These are phyloP conservation scores for Dactylellina haptotyla DNA, from an alignment of 2,329 filamentous ascomycete species.

Conservation along the genomic window DNA sequence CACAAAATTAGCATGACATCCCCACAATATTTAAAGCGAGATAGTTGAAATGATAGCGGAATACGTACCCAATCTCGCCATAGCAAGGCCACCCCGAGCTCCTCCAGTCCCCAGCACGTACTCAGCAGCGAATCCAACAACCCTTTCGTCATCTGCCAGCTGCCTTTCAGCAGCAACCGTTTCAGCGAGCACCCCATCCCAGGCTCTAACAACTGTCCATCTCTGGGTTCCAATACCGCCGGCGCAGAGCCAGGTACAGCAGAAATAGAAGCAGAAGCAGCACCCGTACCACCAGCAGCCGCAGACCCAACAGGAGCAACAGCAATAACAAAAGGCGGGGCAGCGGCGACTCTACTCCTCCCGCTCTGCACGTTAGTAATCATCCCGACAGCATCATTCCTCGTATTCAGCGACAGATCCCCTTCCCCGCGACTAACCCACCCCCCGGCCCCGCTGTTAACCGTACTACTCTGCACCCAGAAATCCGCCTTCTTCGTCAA, in stretches of 20 bases:
- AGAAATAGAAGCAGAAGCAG: neutral
- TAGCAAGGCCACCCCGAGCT: constrained; percentile 36
- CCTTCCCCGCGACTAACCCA: constrained; percentile 27
- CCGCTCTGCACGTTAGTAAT: constrained; percentile 15
- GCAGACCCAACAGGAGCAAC: neutral
- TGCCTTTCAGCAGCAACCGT: constrained; percentile 41
- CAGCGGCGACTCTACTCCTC: neutral
- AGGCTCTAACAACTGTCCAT: neutral
- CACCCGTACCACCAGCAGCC: neutral
- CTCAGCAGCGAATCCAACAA: constrained; percentile 23
- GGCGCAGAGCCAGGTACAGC: neutral
- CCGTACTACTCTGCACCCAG: constrained; percentile 24
- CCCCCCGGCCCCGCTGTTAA: neutral
- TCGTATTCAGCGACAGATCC: constrained; percentile 38
- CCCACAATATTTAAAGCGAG: neutral
- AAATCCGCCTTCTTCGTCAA: constrained; percentile 39
- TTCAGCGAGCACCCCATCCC: constrained; percentile 48
- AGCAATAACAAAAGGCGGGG: neutral
- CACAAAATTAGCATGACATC: constrained; percentile 1
- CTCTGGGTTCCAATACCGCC: neutral
- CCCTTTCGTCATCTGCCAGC: constrained; percentile 39
- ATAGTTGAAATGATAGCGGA: neutral
- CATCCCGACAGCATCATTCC: constrained; percentile 39
- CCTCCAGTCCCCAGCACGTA: constrained; percentile 39
- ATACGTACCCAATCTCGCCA: constrained; percentile 42